Conservation (phyloP, 106 monocot species). For the Alisma plantagoaquatica region DNA sequence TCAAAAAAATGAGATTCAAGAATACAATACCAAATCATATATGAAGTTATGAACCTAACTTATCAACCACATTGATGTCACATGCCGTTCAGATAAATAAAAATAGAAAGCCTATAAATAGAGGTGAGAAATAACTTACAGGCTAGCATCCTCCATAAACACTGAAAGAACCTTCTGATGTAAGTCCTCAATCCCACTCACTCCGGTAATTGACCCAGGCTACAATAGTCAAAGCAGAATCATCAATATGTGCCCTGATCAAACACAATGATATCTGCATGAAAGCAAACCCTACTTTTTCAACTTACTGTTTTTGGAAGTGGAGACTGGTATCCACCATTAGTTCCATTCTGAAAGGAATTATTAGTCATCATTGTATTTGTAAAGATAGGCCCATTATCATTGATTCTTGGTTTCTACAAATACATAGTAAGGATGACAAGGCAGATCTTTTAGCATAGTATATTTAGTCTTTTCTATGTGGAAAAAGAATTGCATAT, state of each 20-base stretch:
- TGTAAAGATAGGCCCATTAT: background rate
- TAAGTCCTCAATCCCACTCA: background rate
- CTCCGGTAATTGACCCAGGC: background rate
- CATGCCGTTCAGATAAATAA: no score
- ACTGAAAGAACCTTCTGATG: slow-evolving; percentile 1
- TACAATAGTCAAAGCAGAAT: background rate
- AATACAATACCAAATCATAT: no score
- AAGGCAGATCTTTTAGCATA: background rate
- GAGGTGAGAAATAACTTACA: slow-evolving; percentile 3
- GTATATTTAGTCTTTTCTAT: no score
- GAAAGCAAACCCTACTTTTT: slow-evolving; percentile 1
- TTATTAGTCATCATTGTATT: background rate
- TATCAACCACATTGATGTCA: no score
- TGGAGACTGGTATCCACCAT: background rate
- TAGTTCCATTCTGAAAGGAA: background rate
- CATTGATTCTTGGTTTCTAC: background rate
- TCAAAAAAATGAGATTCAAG: no score
- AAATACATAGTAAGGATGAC: background rate
- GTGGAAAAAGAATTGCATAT: background rate
- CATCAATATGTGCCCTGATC: no score
- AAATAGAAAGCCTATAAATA: no score
- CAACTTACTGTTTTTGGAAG: slow-evolving; percentile 6
- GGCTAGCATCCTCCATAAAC: slow-evolving; percentile 1
- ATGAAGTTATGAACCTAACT: no score
- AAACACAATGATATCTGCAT: background rate